These are phyloP conservation scores for Fusarium hostae DNA, from an alignment of 2,329 filamentous ascomycete species.

Conservation along the genomic window DNA sequence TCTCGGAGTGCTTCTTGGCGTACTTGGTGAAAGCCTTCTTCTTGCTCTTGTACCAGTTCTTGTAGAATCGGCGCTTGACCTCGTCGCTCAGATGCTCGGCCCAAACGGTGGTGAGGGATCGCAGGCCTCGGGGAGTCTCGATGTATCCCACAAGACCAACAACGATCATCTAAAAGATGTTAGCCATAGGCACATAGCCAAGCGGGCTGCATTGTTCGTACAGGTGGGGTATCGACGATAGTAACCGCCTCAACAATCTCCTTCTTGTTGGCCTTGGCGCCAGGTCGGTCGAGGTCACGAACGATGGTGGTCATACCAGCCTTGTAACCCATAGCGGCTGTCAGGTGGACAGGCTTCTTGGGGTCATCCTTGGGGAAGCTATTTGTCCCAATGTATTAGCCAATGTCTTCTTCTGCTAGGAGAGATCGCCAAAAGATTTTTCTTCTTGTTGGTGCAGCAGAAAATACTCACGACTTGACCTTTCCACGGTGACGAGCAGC, in stretches of 20 bases:
- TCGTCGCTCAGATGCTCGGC: slow-evolving; percentile 99
- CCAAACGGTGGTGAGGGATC: slow-evolving; percentile 99
- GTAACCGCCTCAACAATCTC: slow-evolving; percentile 90
- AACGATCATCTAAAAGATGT: slow-evolving; percentile 93
- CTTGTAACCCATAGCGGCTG: slow-evolving; percentile 99
- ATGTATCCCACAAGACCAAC: slow-evolving; percentile 99
- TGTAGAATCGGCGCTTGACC: slow-evolving; percentile 99
- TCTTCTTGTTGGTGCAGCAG: not conserved
- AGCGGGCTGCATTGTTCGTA: slow-evolving; percentile 88
- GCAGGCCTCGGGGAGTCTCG: slow-evolving; percentile 98
- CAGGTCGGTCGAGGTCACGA: slow-evolving; percentile 97
- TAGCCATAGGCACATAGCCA: slow-evolving; percentile 79
- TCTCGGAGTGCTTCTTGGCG: slow-evolving; percentile 99
- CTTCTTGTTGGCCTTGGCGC: slow-evolving; percentile 99
- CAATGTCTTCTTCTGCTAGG: slow-evolving; percentile 7
- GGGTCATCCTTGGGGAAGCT: slow-evolving; percentile 99
- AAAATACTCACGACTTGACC: slow-evolving; percentile 88
- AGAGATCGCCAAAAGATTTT: not conserved
- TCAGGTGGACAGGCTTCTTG: slow-evolving; percentile 99
- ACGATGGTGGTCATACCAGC: slow-evolving; percentile 99
- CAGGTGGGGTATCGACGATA: slow-evolving; percentile 92
- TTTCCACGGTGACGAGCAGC: slow-evolving; percentile 94
- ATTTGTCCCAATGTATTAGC: slow-evolving; percentile 48
- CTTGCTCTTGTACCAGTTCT: slow-evolving; percentile 99
- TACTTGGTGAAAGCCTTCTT: slow-evolving; percentile 99